These are phyloP conservation scores for Aspergillus thermomutatus DNA, from an alignment of 2,329 filamentous ascomycete species.

Conservation along the genomic window DNA sequence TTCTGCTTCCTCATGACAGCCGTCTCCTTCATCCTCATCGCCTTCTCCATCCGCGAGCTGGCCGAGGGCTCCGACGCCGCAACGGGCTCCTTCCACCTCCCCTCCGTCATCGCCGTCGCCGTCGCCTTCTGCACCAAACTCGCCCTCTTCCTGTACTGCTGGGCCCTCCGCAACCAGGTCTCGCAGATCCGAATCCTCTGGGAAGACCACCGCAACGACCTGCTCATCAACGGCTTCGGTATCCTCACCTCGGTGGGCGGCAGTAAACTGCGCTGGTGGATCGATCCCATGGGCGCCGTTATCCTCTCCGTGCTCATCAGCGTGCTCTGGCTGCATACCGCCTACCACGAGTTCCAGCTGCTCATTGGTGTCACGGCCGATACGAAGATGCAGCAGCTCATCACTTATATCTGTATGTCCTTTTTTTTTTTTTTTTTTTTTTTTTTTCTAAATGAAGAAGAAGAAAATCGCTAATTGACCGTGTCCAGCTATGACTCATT, in stretches of 20 bases:
- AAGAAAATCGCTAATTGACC: slow-evolving; percentile 7
- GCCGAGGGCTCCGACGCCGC: slow-evolving; percentile 45
- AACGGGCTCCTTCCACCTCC: slow-evolving; percentile 69
- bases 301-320: slow-evolving; percentile 76
- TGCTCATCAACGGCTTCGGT: slow-evolving; percentile 94
- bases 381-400: slow-evolving; percentile 82
- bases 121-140: slow-evolving; percentile 86
- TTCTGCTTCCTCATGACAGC: slow-evolving; percentile 96
- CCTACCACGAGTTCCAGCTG: slow-evolving; percentile 84
- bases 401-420: slow-evolving; percentile 79
- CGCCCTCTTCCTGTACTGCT: slow-evolving; percentile 84
- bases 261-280: slow-evolving; percentile 85
- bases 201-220: slow-evolving; percentile 95
- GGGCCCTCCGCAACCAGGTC: slow-evolving; percentile 84
- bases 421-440: not conserved
- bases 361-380: slow-evolving; percentile 86
- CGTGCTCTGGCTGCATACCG: slow-evolving; percentile 76
- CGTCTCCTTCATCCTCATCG: slow-evolving; percentile 88
- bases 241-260: slow-evolving; percentile 89
- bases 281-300: slow-evolving; percentile 90
- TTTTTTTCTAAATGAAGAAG: not conserved
- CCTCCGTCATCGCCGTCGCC: slow-evolving; percentile 79
- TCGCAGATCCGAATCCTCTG: slow-evolving; percentile 87
- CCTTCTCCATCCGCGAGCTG: slow-evolving; percentile 75
- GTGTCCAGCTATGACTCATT: slow-evolving; percentile 77